Evolutionary conservation across 768 basidiomycete genomes (phyloP).

Genomic region (Boletus huronensis): DNA sequence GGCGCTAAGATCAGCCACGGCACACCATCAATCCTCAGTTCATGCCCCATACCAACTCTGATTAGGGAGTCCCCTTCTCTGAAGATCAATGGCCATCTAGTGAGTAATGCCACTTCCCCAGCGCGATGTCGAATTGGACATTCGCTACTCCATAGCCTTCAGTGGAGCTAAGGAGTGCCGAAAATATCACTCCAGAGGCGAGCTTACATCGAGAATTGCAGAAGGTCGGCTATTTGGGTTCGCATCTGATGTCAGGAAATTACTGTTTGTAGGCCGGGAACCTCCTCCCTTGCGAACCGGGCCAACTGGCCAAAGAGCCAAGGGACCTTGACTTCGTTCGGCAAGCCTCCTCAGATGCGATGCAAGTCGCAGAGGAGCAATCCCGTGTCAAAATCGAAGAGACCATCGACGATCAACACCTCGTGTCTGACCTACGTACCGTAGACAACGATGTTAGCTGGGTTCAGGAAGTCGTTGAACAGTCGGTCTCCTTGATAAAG

Average conservation of each 20-base stretch:
- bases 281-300: background rate
- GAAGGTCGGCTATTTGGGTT: constrained; percentile 16
- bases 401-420: background rate
- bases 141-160: constrained; percentile 1
- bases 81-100: background rate
- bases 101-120: constrained; percentile 6
- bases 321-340: constrained; percentile 26
- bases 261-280: constrained; percentile 4
- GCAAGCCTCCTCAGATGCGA: background rate
- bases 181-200: background rate
- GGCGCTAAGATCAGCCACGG: background rate
- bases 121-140: background rate
- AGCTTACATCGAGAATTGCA: background rate
- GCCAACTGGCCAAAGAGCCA: constrained; percentile 27
- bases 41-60: background rate
- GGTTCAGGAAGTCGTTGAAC: background rate
- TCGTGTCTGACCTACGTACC: background rate
- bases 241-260: background rate
- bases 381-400: background rate
- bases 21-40: background rate
- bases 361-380: background rate
- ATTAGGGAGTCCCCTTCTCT: background rate
- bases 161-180: background rate
- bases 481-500: constrained; percentile 1
- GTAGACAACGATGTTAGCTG: background rate